These are phyloP conservation scores for Neonectria coccinea DNA, from an alignment of 2,329 filamentous ascomycete genomes.

Conservation along the genomic window DNA sequence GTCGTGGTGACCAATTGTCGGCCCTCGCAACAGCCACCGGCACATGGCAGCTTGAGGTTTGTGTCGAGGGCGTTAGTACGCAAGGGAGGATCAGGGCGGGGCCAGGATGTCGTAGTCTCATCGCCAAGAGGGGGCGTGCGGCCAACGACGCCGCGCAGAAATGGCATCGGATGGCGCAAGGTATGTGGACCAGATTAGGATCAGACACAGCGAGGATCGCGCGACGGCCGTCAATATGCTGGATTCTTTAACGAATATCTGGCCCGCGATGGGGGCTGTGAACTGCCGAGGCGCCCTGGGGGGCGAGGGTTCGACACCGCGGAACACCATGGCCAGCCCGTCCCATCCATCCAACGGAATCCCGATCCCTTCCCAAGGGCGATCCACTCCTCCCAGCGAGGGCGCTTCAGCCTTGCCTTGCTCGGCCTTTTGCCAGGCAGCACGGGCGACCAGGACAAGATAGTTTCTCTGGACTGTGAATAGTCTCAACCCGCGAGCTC, in stretches of 20 bases:
- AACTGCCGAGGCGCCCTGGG: constrained; percentile 8
- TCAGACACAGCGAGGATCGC: constrained; percentile 50
- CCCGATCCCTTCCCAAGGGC: constrained; percentile 45
- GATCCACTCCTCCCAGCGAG: constrained; percentile 28
- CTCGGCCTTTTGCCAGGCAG: constrained; percentile 21
- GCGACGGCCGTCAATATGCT: constrained; percentile 40
- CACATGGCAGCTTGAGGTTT: constrained; percentile 53
- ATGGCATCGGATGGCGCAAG: constrained; percentile 42
- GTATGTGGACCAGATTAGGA: constrained; percentile 58
- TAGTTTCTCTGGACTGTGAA: constrained; percentile 32
- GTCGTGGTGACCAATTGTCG: constrained; percentile 47
- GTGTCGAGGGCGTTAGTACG: constrained; percentile 51
- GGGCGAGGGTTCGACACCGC: constrained; percentile 31
- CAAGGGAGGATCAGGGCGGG: constrained; percentile 52
- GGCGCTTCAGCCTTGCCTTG: constrained; percentile 43
- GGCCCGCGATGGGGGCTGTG: constrained; percentile 33
- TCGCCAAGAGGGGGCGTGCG: constrained; percentile 45
- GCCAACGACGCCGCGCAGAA: constrained; percentile 35
- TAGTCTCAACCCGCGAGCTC: constrained; percentile 56
- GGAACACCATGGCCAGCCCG: constrained; percentile 28
- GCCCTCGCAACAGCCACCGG: constrained; percentile 43
- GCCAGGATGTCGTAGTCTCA: constrained; percentile 43
- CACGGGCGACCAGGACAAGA: constrained; percentile 21
- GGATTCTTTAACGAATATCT: constrained; percentile 46
- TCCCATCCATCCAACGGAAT: constrained; percentile 35